Evolutionary conservation across 176 grass and related monocot genomes (phyloP).

Genomic region (Oryza rufipogon): DNA sequence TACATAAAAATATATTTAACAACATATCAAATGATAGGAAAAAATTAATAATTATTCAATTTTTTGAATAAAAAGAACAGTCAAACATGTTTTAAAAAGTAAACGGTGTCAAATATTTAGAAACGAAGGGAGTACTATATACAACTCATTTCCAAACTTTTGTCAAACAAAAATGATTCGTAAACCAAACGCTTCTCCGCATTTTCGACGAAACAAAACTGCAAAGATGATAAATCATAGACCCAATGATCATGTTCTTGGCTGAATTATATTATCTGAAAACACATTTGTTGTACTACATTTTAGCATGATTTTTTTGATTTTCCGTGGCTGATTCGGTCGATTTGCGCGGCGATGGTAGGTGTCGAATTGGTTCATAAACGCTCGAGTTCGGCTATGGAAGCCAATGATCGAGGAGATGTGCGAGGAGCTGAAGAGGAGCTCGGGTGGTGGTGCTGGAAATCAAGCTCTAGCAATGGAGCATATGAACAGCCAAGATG

Average conservation of each 20-base stretch:
- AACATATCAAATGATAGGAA: too few species aligned
- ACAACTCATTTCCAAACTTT: background rate
- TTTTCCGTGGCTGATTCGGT: background rate
- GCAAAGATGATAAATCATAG: background rate
- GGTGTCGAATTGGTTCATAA: conserved; percentile 98
- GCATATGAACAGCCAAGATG: conserved; percentile 29
- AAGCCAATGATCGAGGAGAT: conserved; percentile 94
- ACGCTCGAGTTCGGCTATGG: conserved; percentile 82
- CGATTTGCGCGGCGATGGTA: background rate
- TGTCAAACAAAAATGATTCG: background rate
- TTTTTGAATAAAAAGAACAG: too few species aligned
- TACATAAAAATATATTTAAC: too few species aligned
- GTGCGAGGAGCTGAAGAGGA: conserved; percentile 67
- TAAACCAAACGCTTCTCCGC: background rate
- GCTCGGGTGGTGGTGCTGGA: conserved; percentile 10
- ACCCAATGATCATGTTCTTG: background rate
- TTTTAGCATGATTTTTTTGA: background rate
- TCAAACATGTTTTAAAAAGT: too few species aligned
- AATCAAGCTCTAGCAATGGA: conserved; percentile 15
- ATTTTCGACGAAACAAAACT: background rate
- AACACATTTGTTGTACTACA: background rate
- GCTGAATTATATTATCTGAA: background rate
- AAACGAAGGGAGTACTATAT: too few species aligned
- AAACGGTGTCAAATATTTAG: too few species aligned
- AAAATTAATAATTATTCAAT: too few species aligned